Evolutionary conservation across 2,329 filamentous ascomycete species (phyloP).

Genomic region (Ambrosiella beaveri): DNA sequence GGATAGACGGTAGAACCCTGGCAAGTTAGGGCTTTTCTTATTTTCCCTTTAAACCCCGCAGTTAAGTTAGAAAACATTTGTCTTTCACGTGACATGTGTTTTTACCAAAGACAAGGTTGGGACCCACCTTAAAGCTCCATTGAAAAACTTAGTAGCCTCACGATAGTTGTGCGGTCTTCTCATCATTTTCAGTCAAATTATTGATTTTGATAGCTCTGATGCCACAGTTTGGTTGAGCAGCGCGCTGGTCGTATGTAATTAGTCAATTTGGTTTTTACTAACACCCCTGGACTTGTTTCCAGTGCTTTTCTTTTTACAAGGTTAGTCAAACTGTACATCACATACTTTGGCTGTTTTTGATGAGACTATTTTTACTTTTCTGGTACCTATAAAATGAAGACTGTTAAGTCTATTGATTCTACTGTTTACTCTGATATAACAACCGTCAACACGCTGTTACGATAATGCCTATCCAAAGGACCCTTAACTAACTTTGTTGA

Average conservation of each 20-base stretch:
- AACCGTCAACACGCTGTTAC: background rate
- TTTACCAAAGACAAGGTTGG: background rate
- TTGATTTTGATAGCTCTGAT: background rate
- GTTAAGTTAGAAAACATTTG: background rate
- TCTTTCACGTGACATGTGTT: conserved; percentile 1
- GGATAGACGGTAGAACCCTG: conserved; percentile 31
- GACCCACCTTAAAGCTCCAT: conserved; percentile 6
- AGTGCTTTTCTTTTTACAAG: background rate
- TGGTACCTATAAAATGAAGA: conserved; percentile 97
- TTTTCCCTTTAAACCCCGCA: background rate
- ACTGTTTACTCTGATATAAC: conserved; percentile 13
- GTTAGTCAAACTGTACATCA: conserved; percentile 8
- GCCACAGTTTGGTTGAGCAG: background rate
- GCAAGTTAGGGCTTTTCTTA: conserved; percentile 11
- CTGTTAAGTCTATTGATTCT: conserved; percentile 13
- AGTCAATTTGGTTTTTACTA: background rate
- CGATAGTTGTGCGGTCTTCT: background rate
- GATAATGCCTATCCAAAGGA: background rate
- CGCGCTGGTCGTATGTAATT: background rate
- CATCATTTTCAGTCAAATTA: conserved; percentile 1
- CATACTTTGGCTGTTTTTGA: conserved; percentile 33
- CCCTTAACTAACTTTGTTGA: conserved; percentile 6
- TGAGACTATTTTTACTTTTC: conserved; percentile 51
- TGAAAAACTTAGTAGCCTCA: conserved; percentile 9
- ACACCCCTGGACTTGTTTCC: background rate